phyloP scores from a whole-genome alignment of 2,329 filamentous ascomycete genomes.

The Penicillium verrucosum region DNA sequence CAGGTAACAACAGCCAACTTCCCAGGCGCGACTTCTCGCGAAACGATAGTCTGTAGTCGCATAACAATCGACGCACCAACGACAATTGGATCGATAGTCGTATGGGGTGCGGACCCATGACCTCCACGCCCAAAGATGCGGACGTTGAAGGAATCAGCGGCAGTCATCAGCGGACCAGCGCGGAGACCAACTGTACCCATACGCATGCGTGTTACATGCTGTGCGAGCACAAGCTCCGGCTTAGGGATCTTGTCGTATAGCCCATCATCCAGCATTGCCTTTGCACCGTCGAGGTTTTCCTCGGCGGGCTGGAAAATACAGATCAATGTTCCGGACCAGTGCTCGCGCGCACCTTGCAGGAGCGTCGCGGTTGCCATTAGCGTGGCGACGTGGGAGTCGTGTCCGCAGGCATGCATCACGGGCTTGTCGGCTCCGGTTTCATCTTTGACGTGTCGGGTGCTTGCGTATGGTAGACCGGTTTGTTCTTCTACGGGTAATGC shows the following conservation, averaged over 20 bases:
- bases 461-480: slow-evolving; percentile 56
- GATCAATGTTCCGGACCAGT: slow-evolving; percentile 60
- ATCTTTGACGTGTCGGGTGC: slow-evolving; percentile 45
- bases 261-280: slow-evolving; percentile 57
- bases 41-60: slow-evolving; percentile 41
- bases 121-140: slow-evolving; percentile 44
- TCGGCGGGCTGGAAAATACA: slow-evolving; percentile 63
- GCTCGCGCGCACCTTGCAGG: slow-evolving; percentile 40
- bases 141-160: slow-evolving; percentile 38
- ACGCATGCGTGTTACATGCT: slow-evolving; percentile 50
- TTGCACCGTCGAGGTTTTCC: slow-evolving; percentile 58
- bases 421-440: slow-evolving; percentile 50
- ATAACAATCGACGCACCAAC: slow-evolving; percentile 44
- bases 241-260: slow-evolving; percentile 53
- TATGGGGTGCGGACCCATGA: slow-evolving; percentile 45
- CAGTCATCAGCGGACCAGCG: slow-evolving; percentile 35
- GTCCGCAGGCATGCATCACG: slow-evolving; percentile 68
- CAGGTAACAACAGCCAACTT: slow-evolving; percentile 48
- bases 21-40: slow-evolving; percentile 37
- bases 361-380: slow-evolving; percentile 56
- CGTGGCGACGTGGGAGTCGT: slow-evolving; percentile 62
- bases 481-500: slow-evolving; percentile 57
- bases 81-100: slow-evolving; percentile 48
- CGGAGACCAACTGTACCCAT: slow-evolving; percentile 36
- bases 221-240: slow-evolving; percentile 57